A percentile compares a stretch with the other conserved stretches of the same genome.
These are phyloP conservation scores for Gamsiella multidivaricata DNA, from an alignment of 192 early-diverging fungal genomes.

Conservation along the genomic window DNA sequence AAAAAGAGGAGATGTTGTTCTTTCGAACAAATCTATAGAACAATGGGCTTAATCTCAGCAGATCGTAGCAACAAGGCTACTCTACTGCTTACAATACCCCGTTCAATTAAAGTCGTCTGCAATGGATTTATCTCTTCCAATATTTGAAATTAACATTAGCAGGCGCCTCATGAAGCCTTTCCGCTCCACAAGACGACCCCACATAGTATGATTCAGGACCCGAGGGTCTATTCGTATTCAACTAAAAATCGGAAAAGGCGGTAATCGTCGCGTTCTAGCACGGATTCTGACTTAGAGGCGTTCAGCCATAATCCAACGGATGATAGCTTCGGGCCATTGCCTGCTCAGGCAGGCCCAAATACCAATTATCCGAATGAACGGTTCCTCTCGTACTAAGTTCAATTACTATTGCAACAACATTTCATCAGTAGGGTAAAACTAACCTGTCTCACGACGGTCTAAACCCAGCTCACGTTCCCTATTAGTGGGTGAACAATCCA, in stretches of 20 bases:
- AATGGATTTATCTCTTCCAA: too few relatives aligned
- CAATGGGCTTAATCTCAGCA: too few relatives aligned
- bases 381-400: conserved; percentile 27
- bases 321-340: conserved; percentile 41
- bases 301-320: conserved; percentile 42
- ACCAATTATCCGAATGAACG: conserved; percentile 33
- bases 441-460: conserved; percentile 96
- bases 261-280: conserved; percentile 40
- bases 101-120: too few relatives aligned
- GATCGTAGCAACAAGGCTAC: too few relatives aligned
- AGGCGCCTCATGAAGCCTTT: too few relatives aligned
- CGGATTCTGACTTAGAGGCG: conserved; percentile 33
- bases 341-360: conserved; percentile 28
- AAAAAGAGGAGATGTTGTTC: too few relatives aligned
- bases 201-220: too few relatives aligned
- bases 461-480: conserved; percentile 94
- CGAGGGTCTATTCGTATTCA: too few relatives aligned
- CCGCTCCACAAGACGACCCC: too few relatives aligned
- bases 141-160: too few relatives aligned
- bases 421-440: conserved; percentile 56
- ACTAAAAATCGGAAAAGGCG: conserved; percentile 33
- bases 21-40: too few relatives aligned
- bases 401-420: conserved; percentile 31
- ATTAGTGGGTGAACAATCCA: conserved; percentile 91
- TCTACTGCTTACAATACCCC: too few relatives aligned